Conservation (phyloP, 805 yeast species). For the Schizosaccharomyces lindneri region DNA sequence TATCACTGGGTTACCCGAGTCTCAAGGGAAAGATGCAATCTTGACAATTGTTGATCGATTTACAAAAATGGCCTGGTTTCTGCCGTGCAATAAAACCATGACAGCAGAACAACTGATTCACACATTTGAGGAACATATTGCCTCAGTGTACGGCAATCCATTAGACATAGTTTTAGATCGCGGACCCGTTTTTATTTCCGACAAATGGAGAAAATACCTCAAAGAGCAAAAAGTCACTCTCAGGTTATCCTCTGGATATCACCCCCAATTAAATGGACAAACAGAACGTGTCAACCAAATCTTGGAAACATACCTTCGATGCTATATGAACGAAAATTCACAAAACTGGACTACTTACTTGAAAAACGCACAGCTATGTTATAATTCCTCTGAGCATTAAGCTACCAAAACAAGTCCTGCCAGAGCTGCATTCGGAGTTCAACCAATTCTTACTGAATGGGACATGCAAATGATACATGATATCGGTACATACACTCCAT, state of each 20-base stretch:
- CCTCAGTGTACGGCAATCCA: background rate
- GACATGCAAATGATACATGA: background rate
- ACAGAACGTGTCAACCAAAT: background rate
- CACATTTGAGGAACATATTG: background rate
- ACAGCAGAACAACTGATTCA: background rate
- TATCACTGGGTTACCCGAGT: conserved; percentile 1
- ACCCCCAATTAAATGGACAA: background rate
- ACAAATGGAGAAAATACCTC: background rate
- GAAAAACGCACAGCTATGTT: background rate
- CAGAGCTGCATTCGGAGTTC: background rate
- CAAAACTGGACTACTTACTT: background rate
- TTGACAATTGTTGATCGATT: conserved; percentile 9
- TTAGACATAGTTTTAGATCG: background rate
- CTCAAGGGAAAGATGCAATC: conserved; percentile 4
- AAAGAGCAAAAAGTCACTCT: background rate
- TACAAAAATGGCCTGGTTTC: conserved; percentile 8
- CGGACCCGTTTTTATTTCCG: background rate
- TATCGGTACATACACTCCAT: background rate
- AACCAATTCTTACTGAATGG: background rate
- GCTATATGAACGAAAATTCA: background rate
- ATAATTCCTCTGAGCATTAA: background rate
- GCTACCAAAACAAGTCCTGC: background rate
- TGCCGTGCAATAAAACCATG: background rate
- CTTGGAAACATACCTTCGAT: background rate
- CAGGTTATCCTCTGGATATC: background rate